Evolutionary conservation across 768 basidiomycete genomes (phyloP).

Genomic region (Terana coerulea): DNA sequence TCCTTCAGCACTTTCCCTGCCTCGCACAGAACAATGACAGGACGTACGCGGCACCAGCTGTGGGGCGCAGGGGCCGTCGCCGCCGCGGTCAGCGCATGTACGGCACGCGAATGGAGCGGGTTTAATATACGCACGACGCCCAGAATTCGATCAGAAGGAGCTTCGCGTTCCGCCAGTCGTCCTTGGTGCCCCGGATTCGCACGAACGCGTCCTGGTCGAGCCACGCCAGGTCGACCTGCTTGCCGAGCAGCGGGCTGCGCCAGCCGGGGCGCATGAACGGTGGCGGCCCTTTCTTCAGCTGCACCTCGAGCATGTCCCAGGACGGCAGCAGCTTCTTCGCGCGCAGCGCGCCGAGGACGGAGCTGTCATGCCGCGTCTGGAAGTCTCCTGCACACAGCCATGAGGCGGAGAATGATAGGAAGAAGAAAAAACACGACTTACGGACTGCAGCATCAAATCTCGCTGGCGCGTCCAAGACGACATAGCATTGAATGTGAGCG

Average conservation of each 20-base stretch:
- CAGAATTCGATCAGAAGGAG: constrained; percentile 28
- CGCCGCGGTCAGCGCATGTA: background rate
- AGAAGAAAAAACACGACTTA: constrained; percentile 11
- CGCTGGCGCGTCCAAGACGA: constrained; percentile 3
- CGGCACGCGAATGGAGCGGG: background rate
- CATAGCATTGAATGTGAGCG: constrained; percentile 1
- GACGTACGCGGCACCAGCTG: constrained; percentile 17
- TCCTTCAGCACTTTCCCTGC: background rate
- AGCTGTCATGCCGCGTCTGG: constrained; percentile 21
- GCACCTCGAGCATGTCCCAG: constrained; percentile 24
- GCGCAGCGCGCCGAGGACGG: constrained; percentile 22
- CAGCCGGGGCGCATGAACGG: constrained; percentile 29
- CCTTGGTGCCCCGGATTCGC: constrained; percentile 21
- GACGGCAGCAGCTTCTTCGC: constrained; percentile 22
- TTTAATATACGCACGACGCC: constrained; percentile 24
- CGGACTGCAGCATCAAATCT: constrained; percentile 24
- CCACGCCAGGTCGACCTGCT: constrained; percentile 24
- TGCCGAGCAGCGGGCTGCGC: constrained; percentile 26
- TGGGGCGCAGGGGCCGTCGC: background rate
- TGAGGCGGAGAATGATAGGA: background rate
- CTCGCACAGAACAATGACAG: background rate
- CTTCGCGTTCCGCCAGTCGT: constrained; percentile 24
- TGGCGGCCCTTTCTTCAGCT: constrained; percentile 26
- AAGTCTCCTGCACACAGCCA: constrained; percentile 17
- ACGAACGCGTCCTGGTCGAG: constrained; percentile 24